Base-by-base conservation (phyloP, 768 basidiomycete genomes). In the Termitomyces sp. region DNA sequence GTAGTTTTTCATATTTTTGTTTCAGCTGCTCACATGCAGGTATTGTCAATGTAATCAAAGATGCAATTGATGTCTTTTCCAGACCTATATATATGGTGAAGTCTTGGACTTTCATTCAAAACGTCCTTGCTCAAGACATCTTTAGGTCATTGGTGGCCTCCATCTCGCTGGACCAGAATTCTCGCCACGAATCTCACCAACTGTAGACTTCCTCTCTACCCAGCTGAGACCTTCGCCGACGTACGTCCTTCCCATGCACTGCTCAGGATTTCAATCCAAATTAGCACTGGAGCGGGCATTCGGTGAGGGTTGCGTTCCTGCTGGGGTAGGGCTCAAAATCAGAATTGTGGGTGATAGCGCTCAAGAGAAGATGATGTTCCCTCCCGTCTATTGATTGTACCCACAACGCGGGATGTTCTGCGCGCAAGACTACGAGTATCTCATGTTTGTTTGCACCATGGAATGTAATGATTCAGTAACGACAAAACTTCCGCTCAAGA, bases 231-330 rank as follows among this genome's bases (percentile, higher is more conserved):
- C 90, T 11, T 67, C 81, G 0, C 89, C 88, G 1, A 77, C 75
- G 1, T 92, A 86, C 59, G 68, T 93, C 45, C 74, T 93, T 0
- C 91, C 90, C 0, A 87, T 93, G 83, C 92, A 93, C 65, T 93
- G 91, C 62, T 82, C 87, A 2, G 90, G 90, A 4, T 89, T 92
- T 64, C 75, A 77, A n/a, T 79, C 80, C 35, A 91, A 93, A 67
- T 66, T 89, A 8, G 87, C 84, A 1, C 68, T 93, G 61, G 83
- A 84, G 64, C 67, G 69, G 5, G 87, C 79, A 2, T 74, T 94
- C 17, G 90, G 90, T 21, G 81, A 88, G 51, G 83, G 83, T 1
- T 85, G 85, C 61, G 88, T 93, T 12, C 88, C 90, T 0, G 87
- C 83, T 3, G 89, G 89, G 5, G 84, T 85, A 2, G 90, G 91